Evolutionary conservation across 2,329 filamentous ascomycete species (phyloP).

Genomic region (Pseudogymnoascus sp.): DNA sequence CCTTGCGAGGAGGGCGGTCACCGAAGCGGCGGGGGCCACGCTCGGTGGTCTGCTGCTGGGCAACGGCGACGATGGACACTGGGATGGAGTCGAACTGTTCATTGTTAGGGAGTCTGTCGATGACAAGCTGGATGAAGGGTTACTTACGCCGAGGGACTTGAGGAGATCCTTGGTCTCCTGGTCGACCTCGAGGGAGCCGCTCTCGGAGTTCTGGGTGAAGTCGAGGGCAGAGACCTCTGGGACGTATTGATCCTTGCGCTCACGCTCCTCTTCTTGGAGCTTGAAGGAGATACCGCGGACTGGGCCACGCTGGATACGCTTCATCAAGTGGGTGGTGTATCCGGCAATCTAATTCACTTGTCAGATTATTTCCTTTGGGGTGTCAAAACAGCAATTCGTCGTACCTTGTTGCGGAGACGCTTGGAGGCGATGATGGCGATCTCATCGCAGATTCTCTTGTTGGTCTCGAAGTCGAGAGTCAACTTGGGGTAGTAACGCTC

Average conservation of each 20-base stretch:
- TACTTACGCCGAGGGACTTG: constrained; percentile 95
- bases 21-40: constrained; percentile 68
- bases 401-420: constrained; percentile 97
- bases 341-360: constrained; percentile 68
- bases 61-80: constrained; percentile 88
- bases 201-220: constrained; percentile 91
- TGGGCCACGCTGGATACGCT: constrained; percentile 98
- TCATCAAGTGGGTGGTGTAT: constrained; percentile 98
- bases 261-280: constrained; percentile 99
- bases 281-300: constrained; percentile 99
- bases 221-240: constrained; percentile 98
- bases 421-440: constrained; percentile 99
- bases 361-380: background rate
- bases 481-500: constrained; percentile 97
- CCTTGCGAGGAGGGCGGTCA: constrained; percentile 46
- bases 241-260: constrained; percentile 99
- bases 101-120: constrained; percentile 25
- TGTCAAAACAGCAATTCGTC: constrained; percentile 3
- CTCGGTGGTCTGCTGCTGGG: constrained; percentile 80
- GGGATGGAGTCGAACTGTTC: constrained; percentile 89
- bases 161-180: constrained; percentile 97
- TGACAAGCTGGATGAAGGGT: constrained; percentile 10
- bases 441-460: constrained; percentile 99
- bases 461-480: constrained; percentile 99
- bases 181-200: constrained; percentile 89